Base-by-base conservation (phyloP, 2,329 filamentous ascomycete genomes). In the Fusarium newnesense region DNA sequence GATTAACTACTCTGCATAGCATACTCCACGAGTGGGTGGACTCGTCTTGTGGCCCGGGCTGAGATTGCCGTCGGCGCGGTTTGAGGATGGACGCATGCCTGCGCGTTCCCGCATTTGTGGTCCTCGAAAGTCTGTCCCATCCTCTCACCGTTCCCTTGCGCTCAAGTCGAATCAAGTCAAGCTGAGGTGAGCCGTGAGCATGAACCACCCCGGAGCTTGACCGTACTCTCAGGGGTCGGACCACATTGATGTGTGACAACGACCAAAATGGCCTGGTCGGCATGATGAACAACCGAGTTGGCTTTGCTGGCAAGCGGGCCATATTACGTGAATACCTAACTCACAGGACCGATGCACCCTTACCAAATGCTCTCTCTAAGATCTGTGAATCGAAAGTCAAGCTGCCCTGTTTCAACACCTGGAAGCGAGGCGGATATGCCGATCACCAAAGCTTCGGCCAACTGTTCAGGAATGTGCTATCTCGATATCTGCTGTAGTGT, bases 51-150 rank as follows among this genome's bases (percentile, higher is more conserved):
- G 73, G 70, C 39, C 71, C 70, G 76, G 76, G 76, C 76, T 78
- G 75, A 78, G 75, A 78, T 76, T 76, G 62, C 73, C 75, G 76
- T 77, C 76, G 76, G 63, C 60, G 73, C 66, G 53, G 74, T 77
- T 77, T 77, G 73, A 77, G 68, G 67, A 75, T 34, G 46, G 73
- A 74, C 42, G 56, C 72, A 71, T 68, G 42, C 57, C 66, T 72
- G 62, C 57, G 54, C 50, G 70, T 74, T 74, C 71, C 71, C 68
- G 69, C 73, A 67, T 68, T 56, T 61, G 62, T 76, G 64, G 73
- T 70, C 61, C 69, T 44, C 65, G 72, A 72, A 64, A 63, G 36
- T 42, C 69, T 67, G 75, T 75, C 75, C 76, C 75, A 77, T 67
- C 72, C 72, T 76, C 69, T 74, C 70, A 70, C 75, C 66, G 75